phyloP scores from a whole-genome alignment of 768 basidiomycete genomes.

The Xerocomus brunneocitrinus region DNA sequence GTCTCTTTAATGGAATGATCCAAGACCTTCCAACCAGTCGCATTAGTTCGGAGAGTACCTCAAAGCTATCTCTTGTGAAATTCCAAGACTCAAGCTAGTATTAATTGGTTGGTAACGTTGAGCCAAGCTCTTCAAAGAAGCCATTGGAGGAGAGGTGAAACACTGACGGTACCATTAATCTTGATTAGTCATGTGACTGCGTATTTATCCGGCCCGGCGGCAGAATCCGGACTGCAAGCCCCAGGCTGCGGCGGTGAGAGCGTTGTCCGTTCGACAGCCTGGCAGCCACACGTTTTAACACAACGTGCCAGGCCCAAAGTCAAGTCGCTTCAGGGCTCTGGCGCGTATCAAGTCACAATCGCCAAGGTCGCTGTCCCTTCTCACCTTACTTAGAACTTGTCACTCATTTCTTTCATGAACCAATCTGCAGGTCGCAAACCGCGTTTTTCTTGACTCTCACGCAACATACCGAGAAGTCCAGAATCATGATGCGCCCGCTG shows the following conservation, averaged over 20 bases:
- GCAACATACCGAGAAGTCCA: conserved; percentile 31
- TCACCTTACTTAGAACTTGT: conserved; percentile 14
- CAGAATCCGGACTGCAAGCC: conserved; percentile 10
- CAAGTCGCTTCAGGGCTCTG: conserved; percentile 17
- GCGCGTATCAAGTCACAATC: conserved; percentile 27
- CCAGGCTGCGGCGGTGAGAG: conserved; percentile 7
- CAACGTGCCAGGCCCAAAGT: conserved; percentile 21
- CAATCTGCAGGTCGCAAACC: conserved; percentile 24
- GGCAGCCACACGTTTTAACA: conserved; percentile 15
- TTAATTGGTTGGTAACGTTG: neutral
- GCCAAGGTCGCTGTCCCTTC: conserved; percentile 14
- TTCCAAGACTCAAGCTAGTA: neutral
- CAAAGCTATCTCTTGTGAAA: conserved; percentile 1
- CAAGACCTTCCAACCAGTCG: neutral
- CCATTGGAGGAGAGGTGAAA: too few species aligned
- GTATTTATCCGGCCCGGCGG: neutral
- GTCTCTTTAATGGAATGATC: conserved; percentile 3
- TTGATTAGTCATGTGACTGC: neutral
- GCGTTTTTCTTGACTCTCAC: conserved; percentile 35
- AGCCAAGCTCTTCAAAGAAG: neutral
- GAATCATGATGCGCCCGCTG: conserved; percentile 26
- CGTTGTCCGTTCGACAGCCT: neutral
- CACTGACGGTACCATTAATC: too few species aligned
- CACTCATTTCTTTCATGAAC: conserved; percentile 27
- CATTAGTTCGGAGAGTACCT: neutral